Evolutionary conservation across 1,284 basidiomycete species (phyloP).

Genomic region (Fereydounia khargensis): DNA sequence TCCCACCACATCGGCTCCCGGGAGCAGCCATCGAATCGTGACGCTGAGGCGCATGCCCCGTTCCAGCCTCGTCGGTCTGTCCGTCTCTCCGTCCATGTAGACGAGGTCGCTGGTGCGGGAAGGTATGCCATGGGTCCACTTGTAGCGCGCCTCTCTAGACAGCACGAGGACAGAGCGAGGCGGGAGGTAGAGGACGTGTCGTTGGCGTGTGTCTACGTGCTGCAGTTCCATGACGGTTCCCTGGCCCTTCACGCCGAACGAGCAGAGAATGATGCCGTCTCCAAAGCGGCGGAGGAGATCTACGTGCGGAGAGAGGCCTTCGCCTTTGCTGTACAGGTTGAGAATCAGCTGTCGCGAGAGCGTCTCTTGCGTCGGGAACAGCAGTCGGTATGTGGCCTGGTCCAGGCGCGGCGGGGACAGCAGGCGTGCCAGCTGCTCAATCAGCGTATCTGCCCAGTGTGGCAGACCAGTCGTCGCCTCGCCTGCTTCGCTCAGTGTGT

Average conservation of each 20-base stretch:
- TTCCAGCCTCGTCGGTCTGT: constrained; percentile 1
- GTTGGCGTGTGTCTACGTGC: not conserved
- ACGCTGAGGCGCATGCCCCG: constrained; percentile 32
- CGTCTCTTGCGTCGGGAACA: constrained; percentile 7
- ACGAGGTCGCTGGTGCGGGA: constrained; percentile 18
- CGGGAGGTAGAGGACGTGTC: constrained; percentile 56
- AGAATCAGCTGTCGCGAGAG: constrained; percentile 59
- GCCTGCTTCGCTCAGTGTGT: not conserved
- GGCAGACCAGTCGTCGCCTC: constrained; percentile 9
- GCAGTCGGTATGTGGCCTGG: constrained; percentile 3
- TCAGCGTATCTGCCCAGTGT: constrained; percentile 13
- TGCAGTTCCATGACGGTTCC: constrained; percentile 43
- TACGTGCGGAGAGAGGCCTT: constrained; percentile 60
- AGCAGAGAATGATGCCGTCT: constrained; percentile 45
- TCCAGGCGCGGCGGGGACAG: not conserved
- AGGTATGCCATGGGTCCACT: constrained; percentile 60
- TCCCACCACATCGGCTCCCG: constrained; percentile 32
- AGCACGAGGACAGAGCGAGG: constrained; percentile 58
- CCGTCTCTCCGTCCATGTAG: not conserved
- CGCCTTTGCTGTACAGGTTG: constrained; percentile 60
- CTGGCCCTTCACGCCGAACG: constrained; percentile 19
- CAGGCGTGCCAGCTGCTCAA: constrained; percentile 4
- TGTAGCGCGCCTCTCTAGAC: constrained; percentile 58
- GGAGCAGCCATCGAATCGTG: constrained; percentile 39
- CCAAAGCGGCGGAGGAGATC: constrained; percentile 60